Percentiles rank a stretch among this genome's conserved stretches.
These are phyloP conservation scores for Microsporum audouinii DNA, from an alignment of 2,329 filamentous ascomycete species.

Conservation along the genomic window DNA sequence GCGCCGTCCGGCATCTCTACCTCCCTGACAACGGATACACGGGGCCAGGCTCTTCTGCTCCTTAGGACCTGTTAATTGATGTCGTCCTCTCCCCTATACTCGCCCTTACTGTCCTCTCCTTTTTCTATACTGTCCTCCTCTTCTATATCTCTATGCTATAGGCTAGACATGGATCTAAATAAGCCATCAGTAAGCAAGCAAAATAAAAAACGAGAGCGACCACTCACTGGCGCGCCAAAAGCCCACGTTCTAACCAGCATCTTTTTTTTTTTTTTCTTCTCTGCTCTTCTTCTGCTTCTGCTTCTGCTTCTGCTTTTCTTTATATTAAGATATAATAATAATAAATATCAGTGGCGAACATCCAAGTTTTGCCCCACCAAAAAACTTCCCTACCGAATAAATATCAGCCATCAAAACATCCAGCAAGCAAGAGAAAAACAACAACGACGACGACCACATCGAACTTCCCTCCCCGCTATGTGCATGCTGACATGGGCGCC, in stretches of 20 bases:
- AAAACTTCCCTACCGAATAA: not conserved
- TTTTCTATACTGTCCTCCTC: too few species aligned
- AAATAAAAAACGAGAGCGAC: not conserved
- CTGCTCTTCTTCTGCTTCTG: not conserved
- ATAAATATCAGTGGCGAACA: not conserved
- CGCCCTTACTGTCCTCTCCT: too few species aligned
- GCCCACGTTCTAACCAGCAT: not conserved
- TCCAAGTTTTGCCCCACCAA: not conserved
- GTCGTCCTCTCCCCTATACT: too few species aligned
- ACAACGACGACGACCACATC: not conserved
- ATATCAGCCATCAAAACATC: not conserved
- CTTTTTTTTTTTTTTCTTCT: not conserved
- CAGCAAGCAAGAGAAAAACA: not conserved
- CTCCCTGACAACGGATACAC: constrained; percentile 84
- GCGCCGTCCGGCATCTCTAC: constrained; percentile 87
- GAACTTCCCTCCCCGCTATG: not conserved
- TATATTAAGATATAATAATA: not conserved
- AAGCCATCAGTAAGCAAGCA: not conserved
- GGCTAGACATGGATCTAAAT: not conserved
- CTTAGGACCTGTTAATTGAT: not conserved
- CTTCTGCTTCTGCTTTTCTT: not conserved
- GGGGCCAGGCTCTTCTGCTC: constrained; percentile 21
- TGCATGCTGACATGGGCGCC: constrained; percentile 45
- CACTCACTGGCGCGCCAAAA: constrained; percentile 2
- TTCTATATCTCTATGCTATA: not conserved